Evolutionary conservation across 2,329 filamentous ascomycete species (phyloP), one percentile per base, ranked within the genome.

Genomic region (Coniochaeta sp.): DNA sequence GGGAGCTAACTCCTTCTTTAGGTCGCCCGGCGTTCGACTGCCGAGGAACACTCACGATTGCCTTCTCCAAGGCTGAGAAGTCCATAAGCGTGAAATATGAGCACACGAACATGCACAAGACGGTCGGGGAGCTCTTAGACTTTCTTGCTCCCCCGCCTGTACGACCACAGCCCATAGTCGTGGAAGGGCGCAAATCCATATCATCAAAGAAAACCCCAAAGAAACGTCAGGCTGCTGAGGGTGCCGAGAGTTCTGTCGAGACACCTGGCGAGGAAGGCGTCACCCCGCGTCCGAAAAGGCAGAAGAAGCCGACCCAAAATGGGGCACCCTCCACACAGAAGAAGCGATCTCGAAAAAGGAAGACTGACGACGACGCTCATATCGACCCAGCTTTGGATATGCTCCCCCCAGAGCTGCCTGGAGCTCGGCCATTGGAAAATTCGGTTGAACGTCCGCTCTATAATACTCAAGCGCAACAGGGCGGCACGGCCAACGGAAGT

Each of bases 1-100:
- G 19, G 7, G 24, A 17, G 19, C 22, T 62, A 56, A 57, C 59
- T 66, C 22, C 36, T 19, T 14, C n/a, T 31, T 17, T 63, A 83
- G 81, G 72, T 31, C 80, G 83, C 16, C 83, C 83, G 58, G 83
- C 83, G 0, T 86, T 85, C 63, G 82, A 86, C 65, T 86, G 83
- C 62, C 76, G 80, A 40, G 83, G 83, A 19, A 73, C 74, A 0
- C 68, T 85, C 19, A 74, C 70, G 2, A 74, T 86, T 50, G 68
- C 74, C 1, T 85, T 86, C 63, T 75, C 77, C 7, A 78, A 77
- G 59, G 74, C 73, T 26, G 76, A 72, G 33, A 77, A 78, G 34
- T 70, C 73, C 9, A 78, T 86, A 43, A 74, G 77, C 12, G 72
- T 85, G 59, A 80, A 80, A 61, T 85, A 85, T 65, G 77, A 81